phyloP scores from a whole-genome alignment of 2,329 filamentous ascomycete species.

The Pestalotiopsis sp. region DNA sequence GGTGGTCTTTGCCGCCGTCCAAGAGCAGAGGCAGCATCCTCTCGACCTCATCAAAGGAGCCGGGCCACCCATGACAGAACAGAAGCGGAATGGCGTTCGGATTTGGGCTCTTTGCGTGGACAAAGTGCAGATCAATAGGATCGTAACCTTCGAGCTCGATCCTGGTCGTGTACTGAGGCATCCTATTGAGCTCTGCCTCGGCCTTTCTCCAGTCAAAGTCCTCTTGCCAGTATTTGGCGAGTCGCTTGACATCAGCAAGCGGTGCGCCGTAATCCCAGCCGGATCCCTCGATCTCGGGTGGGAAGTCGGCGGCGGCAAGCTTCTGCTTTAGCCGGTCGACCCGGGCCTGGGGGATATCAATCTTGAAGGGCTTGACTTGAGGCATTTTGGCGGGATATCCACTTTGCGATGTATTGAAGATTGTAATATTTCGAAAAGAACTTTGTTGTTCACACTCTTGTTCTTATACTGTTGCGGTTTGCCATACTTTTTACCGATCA shows the following conservation, averaged over 20 bases:
- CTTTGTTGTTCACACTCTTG: too few species aligned
- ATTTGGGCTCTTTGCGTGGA: constrained; percentile 51
- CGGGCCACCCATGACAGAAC: constrained; percentile 46
- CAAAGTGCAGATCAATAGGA: constrained; percentile 61
- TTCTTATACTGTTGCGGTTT: not conserved
- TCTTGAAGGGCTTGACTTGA: constrained; percentile 41
- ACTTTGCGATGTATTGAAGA: not conserved
- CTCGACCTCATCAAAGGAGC: constrained; percentile 59
- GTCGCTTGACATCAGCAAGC: constrained; percentile 57
- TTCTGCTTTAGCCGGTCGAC: constrained; percentile 56
- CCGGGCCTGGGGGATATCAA: constrained; percentile 50
- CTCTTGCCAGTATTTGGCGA: constrained; percentile 57
- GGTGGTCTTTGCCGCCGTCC: constrained; percentile 21
- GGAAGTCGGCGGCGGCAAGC: constrained; percentile 53
- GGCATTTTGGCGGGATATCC: not conserved
- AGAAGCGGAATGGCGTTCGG: constrained; percentile 34
- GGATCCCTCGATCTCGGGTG: constrained; percentile 53
- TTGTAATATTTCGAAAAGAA: not conserved
- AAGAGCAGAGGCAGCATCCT: constrained; percentile 48
- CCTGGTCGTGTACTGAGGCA: constrained; percentile 58
- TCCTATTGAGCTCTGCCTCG: constrained; percentile 58
- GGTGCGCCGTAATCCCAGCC: constrained; percentile 61
- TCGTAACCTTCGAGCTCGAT: constrained; percentile 59
- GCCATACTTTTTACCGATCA: not conserved
- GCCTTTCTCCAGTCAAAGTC: constrained; percentile 61